A percentile compares a stretch with the other conserved stretches of the same genome.
Evolutionary conservation across 140 eudicot genomes (phyloP).

Genomic region (Ambrosia hybrid): DNA sequence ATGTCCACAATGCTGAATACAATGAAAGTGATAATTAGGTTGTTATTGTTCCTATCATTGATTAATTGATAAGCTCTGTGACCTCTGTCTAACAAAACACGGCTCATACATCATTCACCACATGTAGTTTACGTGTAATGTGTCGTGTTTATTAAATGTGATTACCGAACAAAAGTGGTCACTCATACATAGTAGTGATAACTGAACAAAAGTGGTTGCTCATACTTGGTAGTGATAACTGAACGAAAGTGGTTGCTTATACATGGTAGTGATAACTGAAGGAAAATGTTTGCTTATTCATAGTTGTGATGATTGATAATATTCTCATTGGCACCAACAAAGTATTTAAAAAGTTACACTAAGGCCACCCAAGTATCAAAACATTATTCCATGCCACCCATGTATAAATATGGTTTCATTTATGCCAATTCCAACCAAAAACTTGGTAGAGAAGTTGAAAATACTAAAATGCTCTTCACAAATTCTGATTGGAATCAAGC

Average conservation of each 20-base stretch:
- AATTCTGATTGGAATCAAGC: neutral
- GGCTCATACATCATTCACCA: neutral
- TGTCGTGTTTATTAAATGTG: neutral
- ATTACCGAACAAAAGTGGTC: neutral
- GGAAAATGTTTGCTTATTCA: no score
- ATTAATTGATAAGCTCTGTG: slow-evolving; percentile 1
- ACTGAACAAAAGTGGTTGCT: no score
- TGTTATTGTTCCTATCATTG: neutral
- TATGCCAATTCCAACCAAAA: neutral
- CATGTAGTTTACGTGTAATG: neutral
- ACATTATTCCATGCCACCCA: neutral
- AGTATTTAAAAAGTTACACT: neutral
- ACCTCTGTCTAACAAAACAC: neutral
- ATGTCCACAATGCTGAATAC: neutral
- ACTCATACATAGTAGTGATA: neutral
- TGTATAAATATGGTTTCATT: neutral
- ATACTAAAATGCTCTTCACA: neutral
- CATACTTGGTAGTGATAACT: neutral
- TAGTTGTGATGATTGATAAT: neutral
- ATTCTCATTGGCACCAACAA: neutral
- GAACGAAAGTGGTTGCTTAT: no score
- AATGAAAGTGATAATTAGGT: neutral
- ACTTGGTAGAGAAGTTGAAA: neutral
- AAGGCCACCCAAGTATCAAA: neutral
- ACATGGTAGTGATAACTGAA: no score